Percentiles rank a stretch among this genome's conserved stretches.
These are phyloP conservation scores for Ceratobasidium sp. DNA, from an alignment of 1,284 basidiomycete genomes.

Conservation along the genomic window DNA sequence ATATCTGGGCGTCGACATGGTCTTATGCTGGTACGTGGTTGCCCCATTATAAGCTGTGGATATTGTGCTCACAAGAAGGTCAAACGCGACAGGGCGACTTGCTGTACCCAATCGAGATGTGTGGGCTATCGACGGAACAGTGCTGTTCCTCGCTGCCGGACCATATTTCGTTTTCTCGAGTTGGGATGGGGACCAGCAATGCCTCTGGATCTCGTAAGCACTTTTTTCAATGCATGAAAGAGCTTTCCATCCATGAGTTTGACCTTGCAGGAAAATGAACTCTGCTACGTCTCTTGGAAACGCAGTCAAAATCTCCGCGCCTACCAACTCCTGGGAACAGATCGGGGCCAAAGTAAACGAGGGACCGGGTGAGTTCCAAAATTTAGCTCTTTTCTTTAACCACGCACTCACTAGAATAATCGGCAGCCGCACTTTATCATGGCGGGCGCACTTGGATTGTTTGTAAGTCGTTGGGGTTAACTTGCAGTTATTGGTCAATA, in stretches of 20 bases:
- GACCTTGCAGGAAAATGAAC: constrained; percentile 51
- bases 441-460: constrained; percentile 42
- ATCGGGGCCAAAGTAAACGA: constrained; percentile 38
- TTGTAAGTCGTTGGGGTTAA: constrained; percentile 3
- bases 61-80: not conserved
- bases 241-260: not conserved
- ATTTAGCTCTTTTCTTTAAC: not conserved
- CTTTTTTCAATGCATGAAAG: not conserved
- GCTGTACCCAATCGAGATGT: constrained; percentile 53
- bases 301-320: constrained; percentile 55
- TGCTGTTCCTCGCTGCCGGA: constrained; percentile 51
- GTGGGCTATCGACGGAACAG: constrained; percentile 56
- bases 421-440: constrained; percentile 21
- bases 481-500: not conserved
- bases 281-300: constrained; percentile 56
- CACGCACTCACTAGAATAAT: not conserved
- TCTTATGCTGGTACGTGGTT: constrained; percentile 24
- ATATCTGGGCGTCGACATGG: constrained; percentile 54
- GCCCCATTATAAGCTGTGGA: not conserved
- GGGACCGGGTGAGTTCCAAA: constrained; percentile 41
- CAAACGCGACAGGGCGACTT: constrained; percentile 48
- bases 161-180: constrained; percentile 56
- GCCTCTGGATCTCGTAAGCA: constrained; percentile 54
- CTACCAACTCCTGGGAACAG: constrained; percentile 49
- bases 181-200: constrained; percentile 55